A percentile compares a stretch with the other conserved stretches of the same genome.
phyloP scores from a whole-genome alignment of 306 rosid genomes.

The Casuarina cunninghamiana region DNA sequence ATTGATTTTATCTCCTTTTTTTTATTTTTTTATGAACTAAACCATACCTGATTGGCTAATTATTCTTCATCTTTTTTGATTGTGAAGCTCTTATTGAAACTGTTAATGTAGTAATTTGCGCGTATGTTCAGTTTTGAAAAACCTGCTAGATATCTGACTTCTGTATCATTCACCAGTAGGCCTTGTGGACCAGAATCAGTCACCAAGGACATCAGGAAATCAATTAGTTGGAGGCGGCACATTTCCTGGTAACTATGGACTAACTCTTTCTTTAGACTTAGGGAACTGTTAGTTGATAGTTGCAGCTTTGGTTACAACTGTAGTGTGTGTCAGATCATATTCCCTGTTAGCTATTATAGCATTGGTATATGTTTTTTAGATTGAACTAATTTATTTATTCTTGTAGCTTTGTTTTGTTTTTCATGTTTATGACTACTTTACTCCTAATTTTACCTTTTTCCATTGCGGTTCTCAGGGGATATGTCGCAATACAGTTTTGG shows the following conservation, averaged over 20 bases:
- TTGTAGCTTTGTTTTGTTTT: not conserved
- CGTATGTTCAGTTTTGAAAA: not conserved
- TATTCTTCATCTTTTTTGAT: not conserved
- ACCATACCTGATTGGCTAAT: not conserved
- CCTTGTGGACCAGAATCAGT: constrained; percentile 26
- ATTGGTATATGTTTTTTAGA: not conserved
- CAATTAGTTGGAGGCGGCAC: constrained; percentile 18
- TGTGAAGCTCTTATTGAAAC: not conserved
- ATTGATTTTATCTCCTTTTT: not conserved
- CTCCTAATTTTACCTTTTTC: not conserved
- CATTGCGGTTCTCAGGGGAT: constrained; percentile 46
- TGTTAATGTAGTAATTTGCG: not conserved
- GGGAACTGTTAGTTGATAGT: not conserved
- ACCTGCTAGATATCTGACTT: not conserved
- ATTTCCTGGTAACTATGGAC: constrained; percentile 31
- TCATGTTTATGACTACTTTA: not conserved
- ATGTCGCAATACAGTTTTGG: constrained; percentile 45
- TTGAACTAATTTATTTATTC: not conserved
- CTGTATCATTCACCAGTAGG: constrained; percentile 12
- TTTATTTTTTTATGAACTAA: not conserved
- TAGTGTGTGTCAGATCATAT: too few species aligned
- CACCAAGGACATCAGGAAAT: constrained; percentile 29
- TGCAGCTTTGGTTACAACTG: not conserved
- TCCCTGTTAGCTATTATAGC: not conserved
- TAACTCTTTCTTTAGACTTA: constrained; percentile 2